Percentiles rank a stretch among this genome's conserved stretches.
phyloP scores from a whole-genome alignment of 257 asterid species.

The Anisodus acutangulus region DNA sequence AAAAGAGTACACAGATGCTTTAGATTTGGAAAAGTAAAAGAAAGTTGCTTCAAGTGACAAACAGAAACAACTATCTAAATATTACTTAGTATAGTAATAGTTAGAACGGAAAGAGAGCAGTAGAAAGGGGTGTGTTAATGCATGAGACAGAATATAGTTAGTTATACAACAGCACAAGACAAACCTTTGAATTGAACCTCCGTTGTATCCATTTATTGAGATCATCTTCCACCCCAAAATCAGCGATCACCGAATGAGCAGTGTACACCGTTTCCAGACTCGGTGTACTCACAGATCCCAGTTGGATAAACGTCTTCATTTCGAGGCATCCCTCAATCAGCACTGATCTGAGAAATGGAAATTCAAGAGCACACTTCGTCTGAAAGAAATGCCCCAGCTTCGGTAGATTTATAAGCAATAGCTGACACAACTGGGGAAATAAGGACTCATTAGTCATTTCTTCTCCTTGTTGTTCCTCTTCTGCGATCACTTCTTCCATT shows the following conservation, averaged over 20 bases:
- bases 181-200: not conserved
- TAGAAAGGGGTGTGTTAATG: too few relatives aligned
- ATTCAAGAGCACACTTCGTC: not conserved
- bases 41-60: not conserved
- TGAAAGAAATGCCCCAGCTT: not conserved
- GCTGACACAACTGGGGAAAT: not conserved
- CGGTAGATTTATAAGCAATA: too few relatives aligned
- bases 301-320: not conserved
- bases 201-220: not conserved
- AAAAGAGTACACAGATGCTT: too few relatives aligned
- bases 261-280: not conserved
- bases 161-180: not conserved
- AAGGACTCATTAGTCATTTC: not conserved
- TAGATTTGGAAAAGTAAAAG: not conserved
- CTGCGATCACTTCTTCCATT: not conserved
- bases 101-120: not conserved
- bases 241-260: not conserved
- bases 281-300: not conserved
- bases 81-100: not conserved
- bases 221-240: not conserved
- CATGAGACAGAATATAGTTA: not conserved
- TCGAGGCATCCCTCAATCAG: rapidly evolving
- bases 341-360: not conserved
- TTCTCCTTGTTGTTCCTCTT: not conserved
- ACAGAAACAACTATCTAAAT: not conserved